Evolutionary conservation across 352 stramenopile genomes (phyloP), one percentile per base, ranked within the genome.

Genomic region (Elongisporangium anandrum): DNA sequence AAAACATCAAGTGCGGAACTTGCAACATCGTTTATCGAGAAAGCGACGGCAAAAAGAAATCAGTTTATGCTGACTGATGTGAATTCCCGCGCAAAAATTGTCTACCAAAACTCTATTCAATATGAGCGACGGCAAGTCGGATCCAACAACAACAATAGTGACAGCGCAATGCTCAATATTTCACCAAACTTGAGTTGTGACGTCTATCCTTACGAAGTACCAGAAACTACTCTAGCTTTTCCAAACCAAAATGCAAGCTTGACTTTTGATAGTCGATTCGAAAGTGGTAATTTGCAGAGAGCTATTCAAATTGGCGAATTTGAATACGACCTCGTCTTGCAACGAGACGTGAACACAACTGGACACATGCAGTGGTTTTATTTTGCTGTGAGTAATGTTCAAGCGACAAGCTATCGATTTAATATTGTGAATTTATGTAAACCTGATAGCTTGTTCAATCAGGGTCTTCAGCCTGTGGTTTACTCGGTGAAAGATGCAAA

Each of bases 341-440:
- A 90, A 4, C 65, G 75, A 0, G 94, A 98, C 66, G 59, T 95
- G 23, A 86, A 97, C 65, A 97, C 86, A 13, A 68, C 54, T 45
- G 34, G 34, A 4, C 79, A 96, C 55, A 95, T 79, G 64, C 89
- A 98, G 69, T 98, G 94, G 94, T 98, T 98, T 57, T 98, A 98
- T 61, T 98, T 98, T 65, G 78, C 77, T 2, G 69, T 98, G n/a
- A 84, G 74, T 52, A 97, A 97, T 56, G 70, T 85, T 8, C 59
- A 72, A 2, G n/a, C 50, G 2, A 38, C 56, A 22, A 50, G 38
- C 7, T 94, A 91, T 55, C 89, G 79, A 1, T 97, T 98, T 66
- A 95, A 97, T 62, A 94, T 98, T 56, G 59, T 97, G 17, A 98
- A 98, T 57, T 49, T 98, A 39, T 96, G 86, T 59, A 98, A 98